Base-by-base conservation (phyloP, 352 stramenopile species). In the Pythium plurisporium region DNA sequence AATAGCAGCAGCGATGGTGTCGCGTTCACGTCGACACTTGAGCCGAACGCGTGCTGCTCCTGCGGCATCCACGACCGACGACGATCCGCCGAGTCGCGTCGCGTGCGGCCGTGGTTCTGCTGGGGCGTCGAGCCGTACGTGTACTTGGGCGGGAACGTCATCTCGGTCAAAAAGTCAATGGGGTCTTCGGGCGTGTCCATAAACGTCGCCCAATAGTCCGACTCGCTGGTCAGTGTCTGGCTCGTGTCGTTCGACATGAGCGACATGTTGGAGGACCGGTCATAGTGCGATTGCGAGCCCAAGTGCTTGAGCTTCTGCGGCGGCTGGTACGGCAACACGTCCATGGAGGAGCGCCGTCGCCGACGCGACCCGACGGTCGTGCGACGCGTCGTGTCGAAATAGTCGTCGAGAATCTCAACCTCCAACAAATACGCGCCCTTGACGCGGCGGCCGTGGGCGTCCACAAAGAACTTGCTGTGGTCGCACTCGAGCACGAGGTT, bases 401-500 rank as follows among this genome's bases (percentile, higher is more conserved):
- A 88, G 62, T 87, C 67, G 4, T 90, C 74, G 5, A 82, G 22
- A 20, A 88, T 69, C 42, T 77, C 69, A 17, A 90, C 29, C 25
- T 65, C 55, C 20, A 79, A 61, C 23, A 88, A 42, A 55, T 86
- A 85, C 15, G 65, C 34, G 5, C 76, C 79, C 67, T 80, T 76
- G 12, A 87, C 42, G 26, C 64, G 74, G 27, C 82, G 72, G n/a
- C 78, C 79, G 10, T 72, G 52, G 14, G 50, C 49, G 64, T 91
- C 73, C 26, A 86, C 56, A 51, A 83, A 88, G 59, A 70, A 88
- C 25, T 76, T 73, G 55, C 72, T 85, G 62, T 86, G 76, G 50
- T 87, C 78, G 23, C 73, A 74, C 47, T 91, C 82, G 19, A 94
- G 67, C 48, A 90, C 69, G 48, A 82, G 78, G 59, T 84, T 89